Evolutionary conservation across 768 basidiomycete species (phyloP).

Genomic region (Mycena belliarum): DNA sequence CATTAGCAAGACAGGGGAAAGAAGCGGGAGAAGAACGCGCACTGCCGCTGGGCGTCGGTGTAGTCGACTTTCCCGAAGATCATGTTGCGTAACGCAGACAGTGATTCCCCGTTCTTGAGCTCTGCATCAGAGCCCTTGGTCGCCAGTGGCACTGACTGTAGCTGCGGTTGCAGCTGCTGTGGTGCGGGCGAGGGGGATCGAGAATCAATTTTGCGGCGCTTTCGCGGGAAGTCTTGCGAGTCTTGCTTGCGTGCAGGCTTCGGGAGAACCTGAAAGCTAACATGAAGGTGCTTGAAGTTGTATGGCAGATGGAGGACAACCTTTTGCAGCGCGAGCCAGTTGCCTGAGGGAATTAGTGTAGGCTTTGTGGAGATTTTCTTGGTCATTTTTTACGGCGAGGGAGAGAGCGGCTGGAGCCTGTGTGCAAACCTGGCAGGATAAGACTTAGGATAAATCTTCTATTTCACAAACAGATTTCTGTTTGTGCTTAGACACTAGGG

Average conservation of each 20-base stretch:
- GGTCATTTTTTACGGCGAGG: not conserved
- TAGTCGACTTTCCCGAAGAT: slow-evolving; percentile 48
- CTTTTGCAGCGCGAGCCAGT: slow-evolving; percentile 61
- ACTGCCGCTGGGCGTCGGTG: slow-evolving; percentile 45
- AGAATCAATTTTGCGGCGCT: slow-evolving; percentile 32
- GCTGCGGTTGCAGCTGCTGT: not conserved
- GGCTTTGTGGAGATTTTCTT: not conserved
- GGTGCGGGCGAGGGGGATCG: slow-evolving; percentile 9
- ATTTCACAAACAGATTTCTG: no score
- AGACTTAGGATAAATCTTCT: no score
- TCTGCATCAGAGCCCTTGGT: slow-evolving; percentile 18
- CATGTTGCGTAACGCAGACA: slow-evolving; percentile 51
- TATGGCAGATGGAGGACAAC: slow-evolving; percentile 29
- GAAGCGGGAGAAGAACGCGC: slow-evolving; percentile 26
- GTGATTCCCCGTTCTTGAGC: slow-evolving; percentile 49
- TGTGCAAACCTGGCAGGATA: no score
- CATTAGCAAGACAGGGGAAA: not conserved
- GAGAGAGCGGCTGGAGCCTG: no score
- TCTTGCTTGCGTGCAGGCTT: slow-evolving; percentile 6
- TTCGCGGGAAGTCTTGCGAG: slow-evolving; percentile 22
- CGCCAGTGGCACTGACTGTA: not conserved
- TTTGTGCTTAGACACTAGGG: no score
- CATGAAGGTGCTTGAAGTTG: not conserved
- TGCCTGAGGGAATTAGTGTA: slow-evolving; percentile 41
- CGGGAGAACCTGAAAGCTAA: slow-evolving; percentile 1